Evolutionary conservation across 1,284 basidiomycete genomes (phyloP).

Genomic region (Garcileccinum viscosum): DNA sequence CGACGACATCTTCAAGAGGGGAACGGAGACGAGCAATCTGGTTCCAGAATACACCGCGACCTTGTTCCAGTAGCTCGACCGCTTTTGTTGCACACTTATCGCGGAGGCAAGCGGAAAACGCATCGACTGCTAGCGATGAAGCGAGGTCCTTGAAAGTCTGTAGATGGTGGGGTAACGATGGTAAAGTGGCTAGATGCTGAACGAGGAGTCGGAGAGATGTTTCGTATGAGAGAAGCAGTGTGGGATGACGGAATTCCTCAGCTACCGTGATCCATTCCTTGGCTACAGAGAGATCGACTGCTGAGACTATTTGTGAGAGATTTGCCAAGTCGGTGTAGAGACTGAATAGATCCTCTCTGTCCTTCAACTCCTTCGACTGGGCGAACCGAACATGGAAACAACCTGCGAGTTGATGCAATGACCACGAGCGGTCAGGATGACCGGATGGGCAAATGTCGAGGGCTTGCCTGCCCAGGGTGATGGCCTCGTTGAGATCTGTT

Average conservation of each 20-base stretch:
- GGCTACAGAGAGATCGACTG: background rate
- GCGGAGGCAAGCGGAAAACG: background rate
- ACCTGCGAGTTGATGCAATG: background rate
- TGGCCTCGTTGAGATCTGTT: background rate
- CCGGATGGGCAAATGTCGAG: background rate
- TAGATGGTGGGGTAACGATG: background rate
- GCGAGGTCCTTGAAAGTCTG: background rate
- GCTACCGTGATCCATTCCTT: background rate
- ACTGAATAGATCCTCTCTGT: background rate
- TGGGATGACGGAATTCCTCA: background rate
- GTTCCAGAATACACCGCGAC: background rate
- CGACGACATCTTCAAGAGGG: background rate
- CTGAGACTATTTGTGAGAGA: background rate
- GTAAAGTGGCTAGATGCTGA: background rate
- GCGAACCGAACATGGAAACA: background rate
- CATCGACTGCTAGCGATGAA: background rate
- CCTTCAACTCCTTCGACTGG: background rate
- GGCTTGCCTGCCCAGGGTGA: background rate
- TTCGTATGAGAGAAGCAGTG: background rate
- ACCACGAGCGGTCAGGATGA: background rate
- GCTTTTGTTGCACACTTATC: background rate
- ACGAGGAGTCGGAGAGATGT: background rate
- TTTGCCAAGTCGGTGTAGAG: background rate
- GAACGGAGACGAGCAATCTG: background rate
- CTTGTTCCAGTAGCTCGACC: background rate